A percentile compares a stretch with the other conserved stretches of the same genome.
phyloP scores from a whole-genome alignment of 495 filamentous ascomycete genomes.

The Tuber melanosporum region DNA sequence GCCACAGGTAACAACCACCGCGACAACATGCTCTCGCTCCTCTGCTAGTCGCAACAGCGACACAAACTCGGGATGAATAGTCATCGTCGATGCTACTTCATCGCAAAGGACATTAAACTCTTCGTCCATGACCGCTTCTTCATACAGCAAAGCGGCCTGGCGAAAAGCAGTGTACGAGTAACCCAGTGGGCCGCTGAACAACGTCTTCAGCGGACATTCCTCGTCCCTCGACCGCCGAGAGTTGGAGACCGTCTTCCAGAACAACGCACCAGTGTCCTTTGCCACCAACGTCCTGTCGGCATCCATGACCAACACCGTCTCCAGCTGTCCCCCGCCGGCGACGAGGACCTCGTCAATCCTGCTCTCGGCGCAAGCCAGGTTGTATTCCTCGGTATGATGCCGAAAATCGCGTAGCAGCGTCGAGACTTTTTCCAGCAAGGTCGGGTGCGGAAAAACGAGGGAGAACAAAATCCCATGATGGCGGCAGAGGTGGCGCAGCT shows the following conservation, averaged over 20 bases:
- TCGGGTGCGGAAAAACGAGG: conserved; percentile 27
- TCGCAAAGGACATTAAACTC: conserved; percentile 50
- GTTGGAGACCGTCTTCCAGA: conserved; percentile 46
- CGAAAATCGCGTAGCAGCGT: conserved; percentile 45
- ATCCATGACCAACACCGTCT: conserved; percentile 54
- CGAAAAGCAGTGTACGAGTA: conserved; percentile 56
- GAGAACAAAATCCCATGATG: conserved; percentile 50
- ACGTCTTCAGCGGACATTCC: conserved; percentile 44
- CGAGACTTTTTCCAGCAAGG: conserved; percentile 29
- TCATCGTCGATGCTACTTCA: conserved; percentile 46
- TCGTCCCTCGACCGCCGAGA: conserved; percentile 9
- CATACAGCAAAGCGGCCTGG: conserved; percentile 54
- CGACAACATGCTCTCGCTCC: conserved; percentile 46
- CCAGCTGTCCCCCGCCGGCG: conserved; percentile 24
- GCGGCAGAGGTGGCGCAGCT: conserved; percentile 50
- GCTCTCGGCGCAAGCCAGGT: conserved; percentile 43
- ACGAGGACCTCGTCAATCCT: conserved; percentile 46
- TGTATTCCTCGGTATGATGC: conserved; percentile 45
- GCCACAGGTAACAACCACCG: conserved; percentile 55
- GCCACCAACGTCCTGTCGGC: conserved; percentile 54
- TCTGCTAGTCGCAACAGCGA: conserved; percentile 45
- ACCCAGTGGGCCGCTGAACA: conserved; percentile 50
- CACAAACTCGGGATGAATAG: conserved; percentile 50
- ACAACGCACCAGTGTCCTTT: conserved; percentile 52
- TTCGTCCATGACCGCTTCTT: conserved; percentile 46